A percentile compares a stretch with the other conserved stretches of the same genome.
phyloP scores from a whole-genome alignment of 768 basidiomycete genomes.

The Fomitopsis pulvina region DNA sequence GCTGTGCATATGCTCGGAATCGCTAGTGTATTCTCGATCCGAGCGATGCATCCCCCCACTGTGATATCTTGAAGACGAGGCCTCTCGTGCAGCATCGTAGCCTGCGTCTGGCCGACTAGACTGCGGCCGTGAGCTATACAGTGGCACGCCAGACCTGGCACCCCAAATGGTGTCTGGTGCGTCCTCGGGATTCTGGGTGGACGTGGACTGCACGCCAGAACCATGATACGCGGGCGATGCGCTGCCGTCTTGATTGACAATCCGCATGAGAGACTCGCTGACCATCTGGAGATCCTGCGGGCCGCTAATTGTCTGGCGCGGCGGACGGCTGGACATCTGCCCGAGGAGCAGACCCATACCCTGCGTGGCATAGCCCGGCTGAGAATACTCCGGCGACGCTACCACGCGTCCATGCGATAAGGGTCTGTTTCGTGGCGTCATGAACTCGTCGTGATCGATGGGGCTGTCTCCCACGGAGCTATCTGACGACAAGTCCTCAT shows the following conservation, averaged over 20 bases:
- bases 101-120: not conserved
- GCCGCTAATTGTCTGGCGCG: constrained; percentile 11
- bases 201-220: not conserved
- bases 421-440: constrained; percentile 3
- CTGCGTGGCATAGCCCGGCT: not conserved
- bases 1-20: constrained; percentile 1
- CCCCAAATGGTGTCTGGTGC: constrained; percentile 4
- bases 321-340: not conserved
- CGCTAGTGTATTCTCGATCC: not conserved
- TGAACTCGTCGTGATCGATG: constrained; percentile 3
- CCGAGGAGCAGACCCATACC: constrained; percentile 1
- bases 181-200: not conserved
- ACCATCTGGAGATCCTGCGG: constrained; percentile 12
- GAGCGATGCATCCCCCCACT: not conserved
- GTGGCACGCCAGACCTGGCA: constrained; percentile 10
- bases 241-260: not conserved
- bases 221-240: not conserved
- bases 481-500: not conserved
- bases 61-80: not conserved
- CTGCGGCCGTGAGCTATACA: constrained; percentile 12
- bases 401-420: constrained; percentile 5
- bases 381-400: not conserved
- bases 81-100: no score
- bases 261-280: constrained; percentile 7
- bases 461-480: constrained; percentile 6